phyloP scores from a whole-genome alignment of 441 rosid genomes.

The Adansonia madagascariensis region DNA sequence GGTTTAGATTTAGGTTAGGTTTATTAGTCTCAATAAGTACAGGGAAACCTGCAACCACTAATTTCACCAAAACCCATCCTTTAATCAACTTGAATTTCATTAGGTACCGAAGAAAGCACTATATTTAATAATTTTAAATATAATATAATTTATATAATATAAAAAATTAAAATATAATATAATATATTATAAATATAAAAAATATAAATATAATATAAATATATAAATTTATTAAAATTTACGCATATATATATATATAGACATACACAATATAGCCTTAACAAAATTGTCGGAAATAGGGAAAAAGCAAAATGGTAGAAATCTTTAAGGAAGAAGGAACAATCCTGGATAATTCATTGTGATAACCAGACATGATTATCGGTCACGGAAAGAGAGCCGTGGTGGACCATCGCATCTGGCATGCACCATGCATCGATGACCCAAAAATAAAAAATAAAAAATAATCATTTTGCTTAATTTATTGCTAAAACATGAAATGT shows the following conservation, averaged over 20 bases:
- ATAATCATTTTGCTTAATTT: neutral
- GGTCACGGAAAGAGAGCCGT: conserved; percentile 16
- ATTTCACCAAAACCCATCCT: neutral
- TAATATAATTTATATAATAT: no score
- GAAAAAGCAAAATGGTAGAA: no score
- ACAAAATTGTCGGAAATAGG: no score
- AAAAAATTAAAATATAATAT: no score
- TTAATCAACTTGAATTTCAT: neutral
- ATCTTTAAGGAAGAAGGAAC: neutral
- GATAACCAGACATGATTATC: neutral
- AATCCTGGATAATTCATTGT: neutral
- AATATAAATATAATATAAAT: no score
- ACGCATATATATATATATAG: no score
- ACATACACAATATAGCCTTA: no score
- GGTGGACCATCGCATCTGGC: conserved; percentile 11
- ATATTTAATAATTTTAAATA: neutral
- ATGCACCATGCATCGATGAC: neutral
- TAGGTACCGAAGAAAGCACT: neutral
- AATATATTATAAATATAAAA: no score
- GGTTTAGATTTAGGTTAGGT: neutral
- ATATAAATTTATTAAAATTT: no score
- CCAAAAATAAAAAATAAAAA: neutral
- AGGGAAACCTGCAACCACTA: neutral
- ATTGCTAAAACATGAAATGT: neutral
- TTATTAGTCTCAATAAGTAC: neutral